These are phyloP conservation scores for Ephemerocybe angulata DNA, from an alignment of 768 basidiomycete genomes.

Conservation along the genomic window DNA sequence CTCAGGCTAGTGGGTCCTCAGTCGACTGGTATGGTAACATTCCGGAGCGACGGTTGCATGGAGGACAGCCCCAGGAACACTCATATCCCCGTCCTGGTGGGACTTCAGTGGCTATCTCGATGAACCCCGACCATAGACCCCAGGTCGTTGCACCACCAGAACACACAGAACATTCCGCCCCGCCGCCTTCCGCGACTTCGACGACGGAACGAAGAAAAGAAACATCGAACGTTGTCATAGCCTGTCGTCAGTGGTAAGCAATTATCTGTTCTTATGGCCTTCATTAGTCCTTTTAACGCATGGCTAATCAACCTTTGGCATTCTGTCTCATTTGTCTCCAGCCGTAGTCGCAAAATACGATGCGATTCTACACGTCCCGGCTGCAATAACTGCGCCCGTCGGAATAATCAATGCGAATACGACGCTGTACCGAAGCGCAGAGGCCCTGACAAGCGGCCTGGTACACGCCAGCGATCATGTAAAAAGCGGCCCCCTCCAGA, in stretches of 20 bases:
- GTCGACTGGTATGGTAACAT: neutral
- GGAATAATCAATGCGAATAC: slow-evolving; percentile 76
- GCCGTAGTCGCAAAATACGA: slow-evolving; percentile 80
- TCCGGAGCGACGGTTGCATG: slow-evolving; percentile 43
- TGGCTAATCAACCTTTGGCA: slow-evolving; percentile 29
- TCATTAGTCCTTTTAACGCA: slow-evolving; percentile 40
- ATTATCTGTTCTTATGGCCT: slow-evolving; percentile 24
- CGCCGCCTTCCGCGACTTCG: slow-evolving; percentile 26
- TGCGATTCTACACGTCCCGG: slow-evolving; percentile 80
- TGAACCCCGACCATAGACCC: slow-evolving; percentile 27
- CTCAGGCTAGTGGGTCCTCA: neutral
- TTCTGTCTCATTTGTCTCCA: slow-evolving; percentile 37
- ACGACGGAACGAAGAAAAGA: slow-evolving; percentile 48
- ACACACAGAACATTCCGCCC: slow-evolving; percentile 32
- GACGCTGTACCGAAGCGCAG: slow-evolving; percentile 77
- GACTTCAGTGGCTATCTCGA: slow-evolving; percentile 25
- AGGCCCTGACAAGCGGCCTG: slow-evolving; percentile 83
- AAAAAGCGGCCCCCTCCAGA: slow-evolving; percentile 67
- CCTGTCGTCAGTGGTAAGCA: slow-evolving; percentile 78
- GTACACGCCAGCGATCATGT: slow-evolving; percentile 78
- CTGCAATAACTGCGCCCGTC: slow-evolving; percentile 79
- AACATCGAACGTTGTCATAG: slow-evolving; percentile 65
- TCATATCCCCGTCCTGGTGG: slow-evolving; percentile 34
- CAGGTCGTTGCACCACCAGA: slow-evolving; percentile 32
- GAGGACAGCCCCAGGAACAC: slow-evolving; percentile 44